These are phyloP conservation scores for Botryotinia convoluta DNA, from an alignment of 2,329 filamentous ascomycete genomes.

Conservation along the genomic window DNA sequence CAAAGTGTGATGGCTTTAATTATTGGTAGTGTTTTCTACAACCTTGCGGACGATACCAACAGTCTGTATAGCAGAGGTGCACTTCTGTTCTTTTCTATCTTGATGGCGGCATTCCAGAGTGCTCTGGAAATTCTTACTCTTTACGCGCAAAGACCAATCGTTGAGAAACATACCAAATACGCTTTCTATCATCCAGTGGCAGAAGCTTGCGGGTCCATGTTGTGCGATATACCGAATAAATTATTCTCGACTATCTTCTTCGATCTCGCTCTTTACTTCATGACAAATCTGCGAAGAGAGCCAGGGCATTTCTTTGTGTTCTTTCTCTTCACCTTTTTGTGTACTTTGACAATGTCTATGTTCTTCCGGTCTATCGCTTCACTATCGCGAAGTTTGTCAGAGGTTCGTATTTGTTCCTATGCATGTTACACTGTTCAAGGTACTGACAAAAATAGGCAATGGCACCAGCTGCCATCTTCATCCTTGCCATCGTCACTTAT, in stretches of 20 bases:
- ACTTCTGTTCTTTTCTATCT: slow-evolving; percentile 65
- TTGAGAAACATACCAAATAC: slow-evolving; percentile 85
- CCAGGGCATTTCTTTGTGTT: slow-evolving; percentile 83
- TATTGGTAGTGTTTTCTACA: slow-evolving; percentile 63
- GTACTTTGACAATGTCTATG: slow-evolving; percentile 79
- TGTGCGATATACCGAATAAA: slow-evolving; percentile 83
- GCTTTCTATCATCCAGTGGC: slow-evolving; percentile 87
- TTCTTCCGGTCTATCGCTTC: slow-evolving; percentile 81
- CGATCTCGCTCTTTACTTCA: slow-evolving; percentile 81
- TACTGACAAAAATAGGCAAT: slow-evolving; percentile 26
- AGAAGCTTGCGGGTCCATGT: slow-evolving; percentile 56
- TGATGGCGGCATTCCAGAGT: slow-evolving; percentile 63
- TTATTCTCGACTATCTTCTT: slow-evolving; percentile 71
- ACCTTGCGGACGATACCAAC: slow-evolving; percentile 50
- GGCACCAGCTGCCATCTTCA: slow-evolving; percentile 50
- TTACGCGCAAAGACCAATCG: slow-evolving; percentile 85
- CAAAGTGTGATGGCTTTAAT: slow-evolving; percentile 56
- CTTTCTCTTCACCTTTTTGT: slow-evolving; percentile 70
- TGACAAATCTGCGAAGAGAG: slow-evolving; percentile 75
- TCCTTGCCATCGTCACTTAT: slow-evolving; percentile 53
- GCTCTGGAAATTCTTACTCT: slow-evolving; percentile 73
- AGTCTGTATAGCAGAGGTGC: slow-evolving; percentile 62
- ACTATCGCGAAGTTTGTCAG: slow-evolving; percentile 69
- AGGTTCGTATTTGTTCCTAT: slow-evolving; percentile 35
- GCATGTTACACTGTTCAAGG: background rate